These are phyloP conservation scores for Bipolaris sorokiniana DNA, from an alignment of 2,329 filamentous ascomycete species.

Conservation along the genomic window DNA sequence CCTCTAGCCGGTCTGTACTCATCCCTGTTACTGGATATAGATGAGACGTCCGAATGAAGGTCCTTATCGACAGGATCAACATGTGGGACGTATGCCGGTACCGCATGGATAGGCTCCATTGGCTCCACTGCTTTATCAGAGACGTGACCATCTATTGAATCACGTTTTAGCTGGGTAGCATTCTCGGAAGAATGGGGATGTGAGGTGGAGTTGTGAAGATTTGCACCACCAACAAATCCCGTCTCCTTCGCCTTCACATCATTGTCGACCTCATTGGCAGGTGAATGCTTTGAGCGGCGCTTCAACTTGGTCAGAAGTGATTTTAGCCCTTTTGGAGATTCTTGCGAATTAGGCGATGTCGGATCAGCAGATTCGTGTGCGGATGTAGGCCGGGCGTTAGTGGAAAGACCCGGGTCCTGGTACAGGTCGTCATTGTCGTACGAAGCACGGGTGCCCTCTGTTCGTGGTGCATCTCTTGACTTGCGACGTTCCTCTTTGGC, in stretches of 20 bases:
- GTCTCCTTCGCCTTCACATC: constrained; percentile 34
- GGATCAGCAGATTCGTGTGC: constrained; percentile 20
- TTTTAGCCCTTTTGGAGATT: constrained; percentile 46
- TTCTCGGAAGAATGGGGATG: constrained; percentile 17
- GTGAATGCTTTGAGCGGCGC: constrained; percentile 45
- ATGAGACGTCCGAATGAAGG: constrained; percentile 44
- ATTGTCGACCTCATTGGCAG: constrained; percentile 18
- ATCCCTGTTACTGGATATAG: constrained; percentile 37
- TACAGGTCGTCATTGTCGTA: constrained; percentile 30
- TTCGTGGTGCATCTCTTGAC: constrained; percentile 45
- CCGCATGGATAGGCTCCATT: constrained; percentile 21
- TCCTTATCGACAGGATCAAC: constrained; percentile 14
- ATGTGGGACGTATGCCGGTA: constrained; percentile 23
- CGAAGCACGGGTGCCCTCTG: constrained; percentile 12
- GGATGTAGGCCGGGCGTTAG: constrained; percentile 5
- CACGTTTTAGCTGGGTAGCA: constrained; percentile 9
- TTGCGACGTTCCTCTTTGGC: constrained; percentile 62
- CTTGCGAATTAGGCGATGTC: constrained; percentile 36
- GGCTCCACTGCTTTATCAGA: constrained; percentile 16
- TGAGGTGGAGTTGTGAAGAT: constrained; percentile 37
- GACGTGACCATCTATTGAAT: constrained; percentile 10
- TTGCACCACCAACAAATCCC: constrained; percentile 55
- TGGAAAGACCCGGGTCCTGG: constrained; percentile 22
- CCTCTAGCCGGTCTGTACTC: constrained; percentile 20
- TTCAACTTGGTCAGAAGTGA: constrained; percentile 49